phyloP scores from a whole-genome alignment of 441 rosid genomes.

The Pelargonium citronellum region DNA sequence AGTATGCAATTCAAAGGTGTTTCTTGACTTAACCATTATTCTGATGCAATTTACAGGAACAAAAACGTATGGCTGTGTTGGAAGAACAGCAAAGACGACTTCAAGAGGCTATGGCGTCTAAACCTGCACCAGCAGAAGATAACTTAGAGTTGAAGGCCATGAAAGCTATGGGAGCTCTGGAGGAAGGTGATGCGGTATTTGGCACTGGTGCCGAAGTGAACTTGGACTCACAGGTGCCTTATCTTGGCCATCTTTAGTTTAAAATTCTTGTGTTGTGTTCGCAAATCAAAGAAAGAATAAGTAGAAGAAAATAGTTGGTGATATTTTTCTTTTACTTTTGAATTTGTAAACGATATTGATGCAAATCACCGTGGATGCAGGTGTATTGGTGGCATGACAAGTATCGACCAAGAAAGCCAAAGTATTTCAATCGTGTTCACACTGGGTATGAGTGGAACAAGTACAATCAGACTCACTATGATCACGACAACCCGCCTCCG shows the following conservation, averaged over 20 bases:
- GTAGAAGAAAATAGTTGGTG: neutral
- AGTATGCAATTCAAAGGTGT: conserved; percentile 12
- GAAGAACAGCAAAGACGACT: conserved; percentile 72
- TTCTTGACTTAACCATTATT: conserved; percentile 18
- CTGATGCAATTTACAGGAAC: conserved; percentile 43
- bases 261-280: neutral
- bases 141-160: conserved; percentile 82
- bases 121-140: conserved; percentile 61
- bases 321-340: neutral
- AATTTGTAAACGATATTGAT: neutral
- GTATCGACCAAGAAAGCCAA: conserved; percentile 87
- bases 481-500: conserved; percentile 95
- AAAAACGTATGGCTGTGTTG: conserved; percentile 50
- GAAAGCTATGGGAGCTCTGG: conserved; percentile 90
- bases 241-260: neutral
- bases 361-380: conserved; percentile 30
- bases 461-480: conserved; percentile 89
- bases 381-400: conserved; percentile 99
- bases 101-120: conserved; percentile 64
- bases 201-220: conserved; percentile 89
- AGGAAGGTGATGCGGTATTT: conserved; percentile 89
- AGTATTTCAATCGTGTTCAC: conserved; percentile 91
- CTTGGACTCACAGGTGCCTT: conserved; percentile 72
- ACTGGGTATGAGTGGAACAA: conserved; percentile 98
- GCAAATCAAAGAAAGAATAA: neutral